A percentile compares a stretch with the other conserved stretches of the same genome.
These are phyloP conservation scores for Inga leiocalycina DNA, from an alignment of 306 rosid genomes.

Conservation along the genomic window DNA sequence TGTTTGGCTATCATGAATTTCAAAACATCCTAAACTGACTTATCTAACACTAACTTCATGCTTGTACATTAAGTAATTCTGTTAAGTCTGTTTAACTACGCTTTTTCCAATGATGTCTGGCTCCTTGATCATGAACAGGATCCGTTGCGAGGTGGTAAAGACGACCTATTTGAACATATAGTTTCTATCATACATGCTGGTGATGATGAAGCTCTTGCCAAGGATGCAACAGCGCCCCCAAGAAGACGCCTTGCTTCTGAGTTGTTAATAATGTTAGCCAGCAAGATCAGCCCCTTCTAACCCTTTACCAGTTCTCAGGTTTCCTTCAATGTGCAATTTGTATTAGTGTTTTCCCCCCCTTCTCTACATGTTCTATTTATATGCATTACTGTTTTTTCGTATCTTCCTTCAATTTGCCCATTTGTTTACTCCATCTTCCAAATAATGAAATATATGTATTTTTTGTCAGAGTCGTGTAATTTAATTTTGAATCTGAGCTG, in stretches of 20 bases:
- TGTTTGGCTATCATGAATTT: no score
- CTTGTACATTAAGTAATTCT: neutral
- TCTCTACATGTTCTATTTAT: neutral
- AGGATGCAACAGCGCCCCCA: slow-evolving; percentile 68
- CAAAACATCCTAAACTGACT: neutral
- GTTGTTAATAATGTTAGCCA: slow-evolving; percentile 70
- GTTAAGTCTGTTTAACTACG: neutral
- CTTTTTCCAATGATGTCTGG: neutral
- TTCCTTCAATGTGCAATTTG: neutral
- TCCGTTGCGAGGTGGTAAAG: slow-evolving; percentile 93
- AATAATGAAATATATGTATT: neutral
- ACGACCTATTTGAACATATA: slow-evolving; percentile 70
- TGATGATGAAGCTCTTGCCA: slow-evolving; percentile 73
- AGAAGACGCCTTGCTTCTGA: slow-evolving; percentile 86
- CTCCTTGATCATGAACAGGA: slow-evolving; percentile 57
- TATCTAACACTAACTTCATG: neutral
- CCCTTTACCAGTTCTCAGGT: neutral
- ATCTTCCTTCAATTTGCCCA: neutral
- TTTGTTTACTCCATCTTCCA: neutral
- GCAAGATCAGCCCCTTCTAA: slow-evolving; percentile 48
- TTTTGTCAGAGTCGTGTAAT: neutral
- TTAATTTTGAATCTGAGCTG: neutral
- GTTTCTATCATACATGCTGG: slow-evolving; percentile 67
- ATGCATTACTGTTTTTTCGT: neutral
- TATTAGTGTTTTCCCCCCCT: no score